Conservation (phyloP, 768 basidiomycete species). For the Leccinum pellstonianum region DNA sequence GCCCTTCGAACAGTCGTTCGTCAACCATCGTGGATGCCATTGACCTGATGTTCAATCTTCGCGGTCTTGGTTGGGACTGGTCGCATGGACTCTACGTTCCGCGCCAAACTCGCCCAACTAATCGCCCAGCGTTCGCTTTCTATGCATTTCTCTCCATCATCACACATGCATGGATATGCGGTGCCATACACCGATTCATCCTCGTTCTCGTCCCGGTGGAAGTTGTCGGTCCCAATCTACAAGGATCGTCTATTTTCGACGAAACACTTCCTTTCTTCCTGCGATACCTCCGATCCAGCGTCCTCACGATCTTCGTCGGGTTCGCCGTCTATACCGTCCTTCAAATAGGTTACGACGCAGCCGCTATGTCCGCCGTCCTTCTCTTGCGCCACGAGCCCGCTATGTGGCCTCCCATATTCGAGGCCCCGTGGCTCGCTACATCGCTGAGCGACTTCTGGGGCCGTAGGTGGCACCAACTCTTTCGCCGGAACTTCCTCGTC, state of each 20-base stretch:
- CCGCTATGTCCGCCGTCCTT: constrained; percentile 23
- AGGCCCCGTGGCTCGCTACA: constrained; percentile 35
- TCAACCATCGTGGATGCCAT: constrained; percentile 37
- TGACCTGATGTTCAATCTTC: constrained; percentile 50
- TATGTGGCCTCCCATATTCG: constrained; percentile 35
- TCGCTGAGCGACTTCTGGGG: constrained; percentile 41
- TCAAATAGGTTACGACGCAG: constrained; percentile 32
- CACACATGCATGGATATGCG: constrained; percentile 39
- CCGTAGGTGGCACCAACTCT: constrained; percentile 38
- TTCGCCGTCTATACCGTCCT: constrained; percentile 46
- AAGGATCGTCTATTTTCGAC: constrained; percentile 34
- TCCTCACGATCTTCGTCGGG: constrained; percentile 44
- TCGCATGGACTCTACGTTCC: constrained; percentile 35
- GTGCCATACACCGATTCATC: constrained; percentile 44
- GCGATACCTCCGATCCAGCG: constrained; percentile 38
- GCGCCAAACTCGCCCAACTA: constrained; percentile 40
- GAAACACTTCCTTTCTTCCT: constrained; percentile 26
- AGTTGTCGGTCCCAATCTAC: constrained; percentile 17
- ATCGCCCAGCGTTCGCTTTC: constrained; percentile 38
- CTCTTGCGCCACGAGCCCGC: constrained; percentile 30
- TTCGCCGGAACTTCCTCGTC: constrained; percentile 32
- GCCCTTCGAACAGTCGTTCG: constrained; percentile 2
- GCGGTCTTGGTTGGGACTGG: constrained; percentile 65
- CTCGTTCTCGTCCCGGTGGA: constrained; percentile 45
- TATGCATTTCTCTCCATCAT: constrained; percentile 36